Evolutionary conservation across 1,284 basidiomycete genomes (phyloP).

Genomic region (Rugosomyces carneus): DNA sequence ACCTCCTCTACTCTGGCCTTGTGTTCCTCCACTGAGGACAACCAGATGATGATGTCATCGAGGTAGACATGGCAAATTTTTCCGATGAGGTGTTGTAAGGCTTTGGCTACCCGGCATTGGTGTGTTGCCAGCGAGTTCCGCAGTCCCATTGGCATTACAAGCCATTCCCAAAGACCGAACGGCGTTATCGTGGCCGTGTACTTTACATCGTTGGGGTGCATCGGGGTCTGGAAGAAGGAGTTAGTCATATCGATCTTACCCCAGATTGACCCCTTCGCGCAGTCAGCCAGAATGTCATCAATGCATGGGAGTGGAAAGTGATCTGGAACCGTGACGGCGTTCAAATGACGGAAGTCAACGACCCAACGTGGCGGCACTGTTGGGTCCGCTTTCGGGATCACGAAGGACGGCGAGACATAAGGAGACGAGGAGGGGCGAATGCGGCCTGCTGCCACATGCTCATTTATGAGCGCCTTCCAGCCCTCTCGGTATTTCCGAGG

Average conservation of each 20-base stretch:
- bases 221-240: no score
- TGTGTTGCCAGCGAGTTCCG: constrained; percentile 18
- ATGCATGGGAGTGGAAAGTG: background rate
- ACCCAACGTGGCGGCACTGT: constrained; percentile 33
- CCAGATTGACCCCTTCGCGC: constrained; percentile 28
- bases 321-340: constrained; percentile 20
- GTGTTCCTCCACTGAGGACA: constrained; percentile 30
- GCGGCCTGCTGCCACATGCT: constrained; percentile 24
- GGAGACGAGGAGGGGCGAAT: constrained; percentile 24
- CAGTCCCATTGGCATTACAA: constrained; percentile 22
- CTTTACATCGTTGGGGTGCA: constrained; percentile 30
- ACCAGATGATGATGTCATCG: constrained; percentile 42
- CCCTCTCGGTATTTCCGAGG: constrained; percentile 21
- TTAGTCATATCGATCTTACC: constrained; percentile 36
- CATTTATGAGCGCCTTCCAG: constrained; percentile 18
- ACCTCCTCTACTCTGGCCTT: constrained; percentile 17
- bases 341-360: constrained; percentile 31
- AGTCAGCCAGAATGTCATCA: background rate
- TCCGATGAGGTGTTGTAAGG: constrained; percentile 27
- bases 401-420: constrained; percentile 29
- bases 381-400: no score
- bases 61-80: constrained; percentile 36
- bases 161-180: constrained; percentile 34
- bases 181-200: constrained; percentile 34
- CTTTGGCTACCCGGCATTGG: constrained; percentile 27